Evolutionary conservation across 306 rosid species (phyloP), one percentile per base, ranked within the genome.

Genomic region (Amphicarpaea edgeworthii): DNA sequence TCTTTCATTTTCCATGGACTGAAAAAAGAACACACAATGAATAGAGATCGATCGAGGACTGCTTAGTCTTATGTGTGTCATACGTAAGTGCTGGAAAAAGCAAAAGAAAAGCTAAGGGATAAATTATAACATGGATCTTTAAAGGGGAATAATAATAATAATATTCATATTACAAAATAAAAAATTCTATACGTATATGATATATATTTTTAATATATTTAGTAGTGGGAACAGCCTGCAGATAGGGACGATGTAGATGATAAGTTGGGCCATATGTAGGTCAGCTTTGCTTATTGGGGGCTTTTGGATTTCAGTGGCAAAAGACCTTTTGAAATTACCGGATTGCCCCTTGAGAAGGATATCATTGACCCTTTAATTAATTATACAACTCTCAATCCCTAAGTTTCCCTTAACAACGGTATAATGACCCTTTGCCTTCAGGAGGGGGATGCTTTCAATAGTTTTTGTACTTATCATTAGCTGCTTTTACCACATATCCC

Each of bases 231-330:
- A 85, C 93, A 86, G 89, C 86, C 86, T 80, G 87, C 86, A 41
- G 89, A 88, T 74, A 77, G 91, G 85, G 90, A 88, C 83, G 85
- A 87, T 81, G 89, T 84, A 72, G 91, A 89, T 83, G 83, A 83
- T 72, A 88, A 78, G 84, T 85, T 81, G 93, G 91, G 81, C 93
- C 92, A 78, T n/a, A n/a, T 81, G 93, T 89, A 75, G 90, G 90
- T 89, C 93, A 86, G 77, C 86, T 76, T 80, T 85, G 87, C 73
- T 71, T 34, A 70, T 81, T 79, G 75, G 79, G 71, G 77, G 77
- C 68, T 83, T 73, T 83, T 80, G 85, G 84, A 84, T 75, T 87
- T 79, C 79, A 76, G 82, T 71, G 84, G 79, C 76, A 30, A 72
- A 54, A 12, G 12, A 34, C 4, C 8, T 0, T 12, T 1, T 43